phyloP scores from a whole-genome alignment of 176 grass and related monocot species.

The Avena atlantica region DNA sequence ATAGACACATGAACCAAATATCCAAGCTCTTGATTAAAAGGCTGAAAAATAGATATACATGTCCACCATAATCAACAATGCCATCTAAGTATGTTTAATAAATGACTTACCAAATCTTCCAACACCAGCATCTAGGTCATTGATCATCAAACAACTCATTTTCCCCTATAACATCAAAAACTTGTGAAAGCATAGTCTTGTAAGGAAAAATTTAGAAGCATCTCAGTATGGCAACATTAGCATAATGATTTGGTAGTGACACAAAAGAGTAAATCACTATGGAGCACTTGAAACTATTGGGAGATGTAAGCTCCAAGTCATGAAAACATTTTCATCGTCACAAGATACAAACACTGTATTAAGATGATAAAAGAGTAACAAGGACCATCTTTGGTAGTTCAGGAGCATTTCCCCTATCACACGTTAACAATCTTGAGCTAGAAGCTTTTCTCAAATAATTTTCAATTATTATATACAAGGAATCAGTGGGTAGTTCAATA shows the following conservation, averaged over 20 bases:
- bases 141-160: constrained; percentile 98
- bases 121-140: constrained; percentile 97
- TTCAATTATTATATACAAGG: not conserved
- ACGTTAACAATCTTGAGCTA: not conserved
- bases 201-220: constrained; percentile 12
- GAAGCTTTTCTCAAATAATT: not conserved
- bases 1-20: not conserved
- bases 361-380: constrained; percentile 1
- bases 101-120: constrained; percentile 87
- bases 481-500: not conserved
- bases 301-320: not conserved
- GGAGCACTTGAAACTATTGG: not conserved
- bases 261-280: constrained; percentile 19
- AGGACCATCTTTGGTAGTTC: not conserved
- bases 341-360: not conserved
- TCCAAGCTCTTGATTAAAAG: constrained; percentile 10
- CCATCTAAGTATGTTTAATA: constrained; percentile 27
- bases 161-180: constrained; percentile 71
- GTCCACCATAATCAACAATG: not conserved
- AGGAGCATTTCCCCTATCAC: not conserved
- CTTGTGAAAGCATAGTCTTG: constrained; percentile 40
- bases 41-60: not conserved
- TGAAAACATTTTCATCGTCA: constrained; percentile 27
- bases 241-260: not conserved
- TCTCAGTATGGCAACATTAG: constrained; percentile 23